Evolutionary conservation across 2,329 filamentous ascomycete species (phyloP).

Genomic region (Talaromyces pinophilus): DNA sequence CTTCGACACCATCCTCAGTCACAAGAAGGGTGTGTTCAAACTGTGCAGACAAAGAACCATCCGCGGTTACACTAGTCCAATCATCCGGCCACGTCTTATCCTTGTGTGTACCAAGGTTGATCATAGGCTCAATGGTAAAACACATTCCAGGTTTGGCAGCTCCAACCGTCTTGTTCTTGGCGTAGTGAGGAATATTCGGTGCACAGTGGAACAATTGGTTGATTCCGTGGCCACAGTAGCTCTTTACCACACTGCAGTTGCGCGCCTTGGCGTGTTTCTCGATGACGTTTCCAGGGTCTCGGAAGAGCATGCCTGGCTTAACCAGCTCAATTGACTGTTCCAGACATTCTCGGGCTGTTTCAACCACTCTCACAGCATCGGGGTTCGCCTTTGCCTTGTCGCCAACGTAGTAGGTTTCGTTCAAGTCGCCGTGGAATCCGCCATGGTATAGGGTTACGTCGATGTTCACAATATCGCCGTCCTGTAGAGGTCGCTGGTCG

Average conservation of each 20-base stretch:
- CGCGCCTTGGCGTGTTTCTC: slow-evolving; percentile 89
- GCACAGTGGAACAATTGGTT: slow-evolving; percentile 91
- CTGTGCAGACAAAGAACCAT: slow-evolving; percentile 87
- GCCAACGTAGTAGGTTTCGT: slow-evolving; percentile 98
- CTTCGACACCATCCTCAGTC: slow-evolving; percentile 78
- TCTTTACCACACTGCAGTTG: slow-evolving; percentile 87
- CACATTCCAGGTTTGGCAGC: slow-evolving; percentile 95
- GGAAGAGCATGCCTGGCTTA: slow-evolving; percentile 89
- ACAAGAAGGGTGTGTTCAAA: slow-evolving; percentile 90
- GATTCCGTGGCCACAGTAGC: slow-evolving; percentile 95
- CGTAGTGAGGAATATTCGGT: slow-evolving; percentile 95
- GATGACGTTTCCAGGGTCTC: slow-evolving; percentile 91
- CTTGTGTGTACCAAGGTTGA: slow-evolving; percentile 83
- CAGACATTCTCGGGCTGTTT: slow-evolving; percentile 84
- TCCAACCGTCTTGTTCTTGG: slow-evolving; percentile 96
- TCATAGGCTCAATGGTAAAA: slow-evolving; percentile 99
- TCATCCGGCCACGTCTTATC: slow-evolving; percentile 98
- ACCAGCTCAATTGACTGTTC: slow-evolving; percentile 89
- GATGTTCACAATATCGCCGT: slow-evolving; percentile 96
- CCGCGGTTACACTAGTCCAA: slow-evolving; percentile 93
- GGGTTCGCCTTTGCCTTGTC: slow-evolving; percentile 80
- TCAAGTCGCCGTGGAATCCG: slow-evolving; percentile 93
- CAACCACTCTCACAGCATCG: slow-evolving; percentile 85
- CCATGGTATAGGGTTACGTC: slow-evolving; percentile 93
- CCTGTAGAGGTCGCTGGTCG: slow-evolving; percentile 79